Base-by-base conservation (phyloP, 345 rosid species). In the Adansonia digitata region DNA sequence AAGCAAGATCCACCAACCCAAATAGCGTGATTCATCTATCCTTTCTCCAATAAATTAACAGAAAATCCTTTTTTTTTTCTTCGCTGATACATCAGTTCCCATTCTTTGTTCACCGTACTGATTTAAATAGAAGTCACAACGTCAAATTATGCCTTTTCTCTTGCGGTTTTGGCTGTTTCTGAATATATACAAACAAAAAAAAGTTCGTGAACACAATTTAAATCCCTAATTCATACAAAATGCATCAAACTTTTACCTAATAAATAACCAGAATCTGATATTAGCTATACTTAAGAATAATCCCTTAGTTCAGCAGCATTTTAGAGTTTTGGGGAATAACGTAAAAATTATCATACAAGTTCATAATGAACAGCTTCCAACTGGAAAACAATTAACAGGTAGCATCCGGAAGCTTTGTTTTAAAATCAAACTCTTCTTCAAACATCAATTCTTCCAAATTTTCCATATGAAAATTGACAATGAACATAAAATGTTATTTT, bases 381-480 rank as follows among this genome's bases (percentile, higher is more conserved):
- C 45, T 20, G 39, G 42, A 5, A 79, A 20, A 72, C 42, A 18
- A 70, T 79, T 64, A 74, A 77, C 78, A 70, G 56, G 59, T 45
- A 51, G 80, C 73, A 61, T 72, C 64, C 39, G 80, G 78, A 82
- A 80, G 83, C 86, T 74, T 78, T 48, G 45, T 48, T 22, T 42
- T 29, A 74, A 83, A 64, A 81, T 63, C 29, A 80, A 75, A 78
- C 74, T 77, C 71, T 40, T 56, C n/a, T 77, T 85, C 77, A 79
- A 75, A 82, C 85, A 81, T 71, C 79, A 71, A 59, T 72, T 83
- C 81, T 77, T 77, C 77, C 80, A 71, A 80, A 73, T 82, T 82
- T n/a, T 78, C 70, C 82, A 66, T 75, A 74, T 56, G 37, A 66
- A n/a, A 75, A 77, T 81, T 72, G 72, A 81, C 82, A 70, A 82